Evolutionary conservation across 176 grass and related monocot species (phyloP), one percentile per base, ranked within the genome.

Genomic region (Cenchrus fungigraminus): DNA sequence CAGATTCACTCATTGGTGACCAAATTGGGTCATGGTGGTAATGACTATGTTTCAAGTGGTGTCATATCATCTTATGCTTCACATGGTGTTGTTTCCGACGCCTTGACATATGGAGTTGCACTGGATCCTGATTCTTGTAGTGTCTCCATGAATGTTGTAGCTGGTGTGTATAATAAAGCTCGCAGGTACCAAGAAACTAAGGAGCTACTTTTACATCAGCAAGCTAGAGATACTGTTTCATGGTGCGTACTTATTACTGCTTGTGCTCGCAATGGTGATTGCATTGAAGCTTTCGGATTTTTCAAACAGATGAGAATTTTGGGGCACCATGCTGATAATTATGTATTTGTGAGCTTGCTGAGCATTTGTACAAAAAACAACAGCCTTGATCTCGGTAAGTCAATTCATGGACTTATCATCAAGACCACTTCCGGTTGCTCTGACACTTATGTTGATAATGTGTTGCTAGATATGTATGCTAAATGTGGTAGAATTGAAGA

Each of bases 401-500:
- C 56, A 51, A 72, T 98, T 83, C 93, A 98, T 68, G 89, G 91
- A 4, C 79, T 95, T 82, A 63, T 90, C 82, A 64, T 92, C 47
- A 98, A 95, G 87, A 95, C 87, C 49, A 73, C 74, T 54, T 91
- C 77, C 16, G 68, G 82, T 12, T 73, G 61, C 85, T 83, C 78
- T 9, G 89, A 98, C 63, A 92, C 87, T 76, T 88, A 74, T 59
- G 85, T 88, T 67, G 32, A 44, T 81, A 95, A 98, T 88, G 51
- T 91, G 83, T 78, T 95, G 84, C 64, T 98, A 46, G 89, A 98
- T 86, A 92, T 98, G 89, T 95, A 98, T 73, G 93, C 87, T 49
- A 95, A 98, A 84, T 98, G 92, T 74, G 95, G 95, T 66, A 91
- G 89, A 76, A 82, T 98, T 51, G 86, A 98, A 58, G 85, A 89